Evolutionary conservation across 129 eudicot species (phyloP).

Genomic region (Flaveria trinervia): DNA sequence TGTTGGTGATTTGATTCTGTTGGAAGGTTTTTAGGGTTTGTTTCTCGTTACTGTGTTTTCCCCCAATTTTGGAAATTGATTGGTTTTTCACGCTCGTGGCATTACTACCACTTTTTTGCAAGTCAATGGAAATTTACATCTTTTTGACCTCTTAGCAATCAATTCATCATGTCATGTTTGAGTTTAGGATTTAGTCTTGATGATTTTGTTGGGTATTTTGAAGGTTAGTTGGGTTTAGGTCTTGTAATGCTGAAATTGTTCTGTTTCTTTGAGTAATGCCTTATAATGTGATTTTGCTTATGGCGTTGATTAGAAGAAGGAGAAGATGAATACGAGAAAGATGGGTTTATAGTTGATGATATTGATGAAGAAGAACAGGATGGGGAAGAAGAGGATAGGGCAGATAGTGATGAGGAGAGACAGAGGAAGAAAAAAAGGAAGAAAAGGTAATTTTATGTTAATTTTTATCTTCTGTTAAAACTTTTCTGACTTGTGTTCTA

Average conservation of each 20-base stretch:
- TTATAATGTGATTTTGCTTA: constrained; percentile 15
- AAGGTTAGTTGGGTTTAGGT: constrained; percentile 8
- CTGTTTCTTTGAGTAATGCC: neutral
- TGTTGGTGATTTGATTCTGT: neutral
- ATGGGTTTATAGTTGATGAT: constrained; percentile 90
- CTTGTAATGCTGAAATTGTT: neutral
- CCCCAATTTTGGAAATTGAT: constrained; percentile 7
- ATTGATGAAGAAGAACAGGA: constrained; percentile 76
- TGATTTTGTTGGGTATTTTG: constrained; percentile 7
- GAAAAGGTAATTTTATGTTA: constrained; percentile 53
- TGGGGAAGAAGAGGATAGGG: constrained; percentile 60
- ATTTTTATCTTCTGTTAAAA: neutral
- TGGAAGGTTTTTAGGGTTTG: constrained; percentile 7
- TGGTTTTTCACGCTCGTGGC: no score
- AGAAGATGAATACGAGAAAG: constrained; percentile 86
- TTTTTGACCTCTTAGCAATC: neutral
- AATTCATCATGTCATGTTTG: constrained; percentile 3
- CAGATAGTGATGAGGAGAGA: constrained; percentile 62
- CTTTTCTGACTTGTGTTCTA: constrained; percentile 11
- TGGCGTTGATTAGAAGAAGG: constrained; percentile 66
- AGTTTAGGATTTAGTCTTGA: neutral
- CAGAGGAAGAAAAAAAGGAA: constrained; percentile 78
- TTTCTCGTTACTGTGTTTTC: constrained; percentile 3
- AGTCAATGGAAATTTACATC: constrained; percentile 6
- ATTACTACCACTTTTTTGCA: neutral